Base-by-base conservation (phyloP, 345 rosid species). In the Hypericum androsaemum region DNA sequence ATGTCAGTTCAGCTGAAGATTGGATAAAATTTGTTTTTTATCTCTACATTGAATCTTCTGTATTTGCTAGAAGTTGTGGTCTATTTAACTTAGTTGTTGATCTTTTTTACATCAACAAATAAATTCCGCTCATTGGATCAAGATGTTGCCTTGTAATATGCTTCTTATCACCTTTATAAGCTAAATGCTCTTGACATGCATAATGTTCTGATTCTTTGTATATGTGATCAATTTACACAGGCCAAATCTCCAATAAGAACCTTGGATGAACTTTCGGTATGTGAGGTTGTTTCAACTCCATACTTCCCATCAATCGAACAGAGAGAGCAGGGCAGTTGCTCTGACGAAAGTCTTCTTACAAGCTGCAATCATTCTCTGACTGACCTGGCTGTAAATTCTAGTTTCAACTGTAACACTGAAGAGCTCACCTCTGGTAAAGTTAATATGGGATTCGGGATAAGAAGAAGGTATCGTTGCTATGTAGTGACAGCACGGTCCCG, bases 191-290 rank as follows among this genome's bases (percentile, higher is more conserved):
- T 22, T 22, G 32, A 40, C 58, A 32, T 43, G n/a, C 10, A 28
- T 10, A 42, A 42, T 43, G 16, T 11, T 41, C 54, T 61, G 52
- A 41, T 14, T 28, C 37, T 16, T 43, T 38, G 22, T 61, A 11
- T 17, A 28, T 40, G 50, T 16, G 5, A 50, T 41, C 40, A 10
- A 42, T 41, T 42, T 59, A 40, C 75, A 35, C 65, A 89, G 96
- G 95, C 95, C 56, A 79, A 70, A 44, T 89, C 97, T 39, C 94
- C 97, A 17, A 47, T 80, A 69, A 77, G 82, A 76, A 77, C 81
- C 48, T 71, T 90, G 53, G 95, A 82, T 41, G 95, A 90, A 62
- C 75, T 90, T 47, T 64, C 57, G 61, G 86, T 86, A 59, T 64
- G 64, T 37, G 94, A 84, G 71, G 83, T 75, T 63, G 72, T 70